Evolutionary conservation across 495 filamentous ascomycete species (phyloP).

Genomic region (Trichocladium uniseriatum): DNA sequence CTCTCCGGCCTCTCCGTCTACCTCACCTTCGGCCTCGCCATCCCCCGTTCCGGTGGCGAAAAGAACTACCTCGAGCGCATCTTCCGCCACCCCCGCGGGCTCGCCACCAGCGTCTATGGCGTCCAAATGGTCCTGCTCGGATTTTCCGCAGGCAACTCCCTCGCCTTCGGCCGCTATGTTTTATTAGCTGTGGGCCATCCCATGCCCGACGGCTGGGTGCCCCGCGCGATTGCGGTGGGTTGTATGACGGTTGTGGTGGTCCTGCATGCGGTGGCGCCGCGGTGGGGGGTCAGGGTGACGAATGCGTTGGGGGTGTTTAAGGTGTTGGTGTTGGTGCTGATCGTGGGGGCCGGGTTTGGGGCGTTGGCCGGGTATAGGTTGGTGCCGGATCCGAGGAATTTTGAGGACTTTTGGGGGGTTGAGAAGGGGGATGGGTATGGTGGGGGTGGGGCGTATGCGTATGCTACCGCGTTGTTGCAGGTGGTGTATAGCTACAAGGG

Average conservation of each 20-base stretch:
- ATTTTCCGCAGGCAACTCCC: constrained; percentile 49
- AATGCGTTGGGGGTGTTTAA: constrained; percentile 59
- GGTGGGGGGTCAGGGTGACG: constrained; percentile 53
- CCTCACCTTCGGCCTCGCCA: constrained; percentile 42
- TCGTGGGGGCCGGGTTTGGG: constrained; percentile 52
- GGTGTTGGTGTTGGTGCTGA: constrained; percentile 52
- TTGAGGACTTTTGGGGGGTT: constrained; percentile 28
- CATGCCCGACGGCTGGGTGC: constrained; percentile 47
- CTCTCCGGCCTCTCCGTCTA: constrained; percentile 21
- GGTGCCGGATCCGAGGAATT: constrained; percentile 23
- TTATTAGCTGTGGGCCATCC: constrained; percentile 49
- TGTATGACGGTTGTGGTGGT: constrained; percentile 44
- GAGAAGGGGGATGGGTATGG: constrained; percentile 37
- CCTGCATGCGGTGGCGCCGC: constrained; percentile 48
- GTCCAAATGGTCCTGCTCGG: constrained; percentile 48
- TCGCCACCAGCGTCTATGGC: constrained; percentile 52
- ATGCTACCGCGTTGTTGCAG: constrained; percentile 40
- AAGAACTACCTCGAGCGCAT: constrained; percentile 57
- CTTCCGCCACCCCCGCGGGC: constrained; percentile 50
- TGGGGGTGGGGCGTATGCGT: constrained; percentile 28
- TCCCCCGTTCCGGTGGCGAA: constrained; percentile 42
- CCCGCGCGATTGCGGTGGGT: constrained; percentile 50
- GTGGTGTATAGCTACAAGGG: constrained; percentile 44
- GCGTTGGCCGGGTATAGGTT: constrained; percentile 9
- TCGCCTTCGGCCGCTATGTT: constrained; percentile 59